phyloP scores from a whole-genome alignment of 2,329 filamentous ascomycete species.

The Botrytis paeoniae region DNA sequence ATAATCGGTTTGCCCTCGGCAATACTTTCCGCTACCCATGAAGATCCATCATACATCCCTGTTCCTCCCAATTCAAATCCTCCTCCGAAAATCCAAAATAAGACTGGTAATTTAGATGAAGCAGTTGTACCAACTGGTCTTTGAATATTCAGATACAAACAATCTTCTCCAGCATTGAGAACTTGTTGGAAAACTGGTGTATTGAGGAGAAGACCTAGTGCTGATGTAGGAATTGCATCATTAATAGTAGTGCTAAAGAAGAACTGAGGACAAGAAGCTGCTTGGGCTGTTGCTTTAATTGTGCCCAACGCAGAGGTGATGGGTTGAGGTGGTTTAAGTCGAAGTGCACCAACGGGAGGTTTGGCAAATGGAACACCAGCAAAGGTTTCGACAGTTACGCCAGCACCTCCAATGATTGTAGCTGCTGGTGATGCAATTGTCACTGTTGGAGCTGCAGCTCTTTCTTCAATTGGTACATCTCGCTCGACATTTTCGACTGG shows the following conservation, averaged over 20 bases:
- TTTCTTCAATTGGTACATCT: constrained; percentile 8
- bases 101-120: constrained; percentile 58
- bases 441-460: constrained; percentile 16
- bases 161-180: constrained; percentile 59
- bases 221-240: constrained; percentile 40
- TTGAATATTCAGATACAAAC: constrained; percentile 58
- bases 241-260: constrained; percentile 50
- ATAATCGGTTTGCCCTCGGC: constrained; percentile 60
- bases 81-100: constrained; percentile 71
- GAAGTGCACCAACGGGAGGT: constrained; percentile 61
- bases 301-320: constrained; percentile 57
- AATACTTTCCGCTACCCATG: constrained; percentile 47
- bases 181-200: constrained; percentile 56
- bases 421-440: constrained; percentile 22
- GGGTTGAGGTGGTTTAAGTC: constrained; percentile 66
- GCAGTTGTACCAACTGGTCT: constrained; percentile 55
- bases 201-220: constrained; percentile 51
- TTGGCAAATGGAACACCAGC: constrained; percentile 71
- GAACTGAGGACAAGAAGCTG: constrained; percentile 71
- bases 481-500: not conserved
- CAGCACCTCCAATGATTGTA: constrained; percentile 24
- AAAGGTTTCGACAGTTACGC: constrained; percentile 59
- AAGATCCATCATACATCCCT: constrained; percentile 51
- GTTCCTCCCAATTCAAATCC: constrained; percentile 57
- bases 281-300: constrained; percentile 55